Conservation (phyloP, 805 yeast genomes). For the Cyberlindnera petersonii region DNA sequence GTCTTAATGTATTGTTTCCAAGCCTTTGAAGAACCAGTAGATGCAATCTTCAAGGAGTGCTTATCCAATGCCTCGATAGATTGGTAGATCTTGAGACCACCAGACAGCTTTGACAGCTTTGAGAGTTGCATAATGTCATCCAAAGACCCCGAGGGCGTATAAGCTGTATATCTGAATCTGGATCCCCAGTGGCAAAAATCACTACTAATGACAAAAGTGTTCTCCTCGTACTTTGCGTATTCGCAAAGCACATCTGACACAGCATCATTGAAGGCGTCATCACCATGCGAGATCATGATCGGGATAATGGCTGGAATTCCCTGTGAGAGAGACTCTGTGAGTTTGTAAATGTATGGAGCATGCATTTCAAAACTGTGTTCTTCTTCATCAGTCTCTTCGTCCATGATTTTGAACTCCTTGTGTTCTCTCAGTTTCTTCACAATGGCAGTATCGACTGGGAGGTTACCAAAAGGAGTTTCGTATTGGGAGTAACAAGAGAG, state of each 20-base stretch:
- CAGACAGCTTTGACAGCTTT: conserved; percentile 1
- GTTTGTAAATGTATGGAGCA: conserved; percentile 63
- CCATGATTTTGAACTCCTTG: conserved; percentile 54
- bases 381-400: conserved; percentile 58
- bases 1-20: conserved; percentile 65
- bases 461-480: conserved; percentile 79
- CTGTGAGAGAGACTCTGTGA: conserved; percentile 34
- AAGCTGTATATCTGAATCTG: conserved; percentile 56
- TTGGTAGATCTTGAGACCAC: conserved; percentile 51
- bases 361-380: conserved; percentile 98
- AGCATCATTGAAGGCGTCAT: conserved; percentile 37
- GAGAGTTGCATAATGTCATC: conserved; percentile 18
- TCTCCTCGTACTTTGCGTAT: conserved; percentile 48
- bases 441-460: conserved; percentile 58
- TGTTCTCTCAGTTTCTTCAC: conserved; percentile 34
- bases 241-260: conserved; percentile 49
- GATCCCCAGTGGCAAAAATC: conserved; percentile 97
- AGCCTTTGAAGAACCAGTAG: conserved; percentile 47
- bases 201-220: conserved; percentile 75
- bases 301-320: conserved; percentile 62
- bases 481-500: conserved; percentile 50
- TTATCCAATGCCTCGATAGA: conserved; percentile 74
- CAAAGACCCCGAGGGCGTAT: conserved; percentile 31
- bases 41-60: conserved; percentile 61
- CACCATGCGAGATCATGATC: conserved; percentile 67